Evolutionary conservation across 2,329 filamentous ascomycete species (phyloP).

Genomic region (Pyrenochaeta sp.): DNA sequence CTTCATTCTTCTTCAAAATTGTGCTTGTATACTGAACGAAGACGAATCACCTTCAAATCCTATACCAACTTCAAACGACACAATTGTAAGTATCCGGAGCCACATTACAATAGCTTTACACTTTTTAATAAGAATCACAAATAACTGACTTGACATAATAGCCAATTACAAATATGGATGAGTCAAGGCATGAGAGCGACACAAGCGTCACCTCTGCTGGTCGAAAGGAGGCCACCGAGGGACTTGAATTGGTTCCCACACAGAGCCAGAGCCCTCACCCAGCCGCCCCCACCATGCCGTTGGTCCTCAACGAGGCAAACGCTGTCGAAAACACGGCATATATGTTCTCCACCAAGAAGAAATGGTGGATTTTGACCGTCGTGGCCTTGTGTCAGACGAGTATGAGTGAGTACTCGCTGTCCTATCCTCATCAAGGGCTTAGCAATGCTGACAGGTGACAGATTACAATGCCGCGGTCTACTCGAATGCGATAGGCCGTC

Average conservation of each 20-base stretch:
- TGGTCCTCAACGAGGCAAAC: conserved; percentile 28
- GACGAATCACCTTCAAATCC: no score
- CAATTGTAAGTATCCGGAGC: not conserved
- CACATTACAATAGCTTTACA: not conserved
- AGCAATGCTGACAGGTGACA: conserved; percentile 24
- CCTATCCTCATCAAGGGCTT: no score
- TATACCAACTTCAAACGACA: not conserved
- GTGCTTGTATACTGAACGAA: no score
- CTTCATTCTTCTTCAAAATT: no score
- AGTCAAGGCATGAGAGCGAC: conserved; percentile 12
- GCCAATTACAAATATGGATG: conserved; percentile 10
- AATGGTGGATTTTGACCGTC: conserved; percentile 62
- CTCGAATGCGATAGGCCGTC: conserved; percentile 59
- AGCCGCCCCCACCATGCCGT: conserved; percentile 1
- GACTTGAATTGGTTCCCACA: conserved; percentile 12
- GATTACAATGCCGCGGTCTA: conserved; percentile 66
- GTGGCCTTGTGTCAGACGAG: conserved; percentile 64
- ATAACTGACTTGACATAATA: not conserved
- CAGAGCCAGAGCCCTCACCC: not conserved
- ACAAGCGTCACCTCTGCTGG: conserved; percentile 3
- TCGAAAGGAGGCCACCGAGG: conserved; percentile 8
- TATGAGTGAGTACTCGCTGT: conserved; percentile 48
- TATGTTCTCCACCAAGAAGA: conserved; percentile 57
- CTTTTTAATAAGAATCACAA: not conserved
- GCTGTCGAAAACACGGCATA: conserved; percentile 51